Base-by-base conservation (phyloP, 2,329 filamentous ascomycete genomes). In the Monosporascus sp. region DNA sequence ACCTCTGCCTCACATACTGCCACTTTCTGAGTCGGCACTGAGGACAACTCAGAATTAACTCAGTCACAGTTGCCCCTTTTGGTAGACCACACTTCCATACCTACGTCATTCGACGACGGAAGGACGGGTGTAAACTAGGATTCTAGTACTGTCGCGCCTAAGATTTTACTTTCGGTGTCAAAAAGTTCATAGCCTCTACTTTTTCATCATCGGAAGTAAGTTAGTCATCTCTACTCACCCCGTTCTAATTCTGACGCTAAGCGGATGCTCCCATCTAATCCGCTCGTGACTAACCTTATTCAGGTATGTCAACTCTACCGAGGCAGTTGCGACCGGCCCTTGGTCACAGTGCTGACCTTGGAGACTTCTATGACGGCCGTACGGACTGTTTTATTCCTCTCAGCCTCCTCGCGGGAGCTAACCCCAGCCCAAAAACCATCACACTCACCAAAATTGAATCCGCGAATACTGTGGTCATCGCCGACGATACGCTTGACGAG, bases 231-330 rank as follows among this genome's bases (percentile, higher is more conserved):
- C 31, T 34, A 14, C 31, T 14, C 31, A 34, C 31, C 31, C 31
- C 31, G 14, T 42, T 9, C 39, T 24, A 73, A 8, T 41, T 18
- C 38, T 8, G 38, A 18, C 17, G 18, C 3, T 41, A n/a, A 20
- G 17, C 38, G 1, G 17, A 20, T 20, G 6, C 6, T 18, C 18
- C 17, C 17, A n/a, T n/a, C 18, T 14, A 41, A 41, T 11, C 38
- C 38, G 3, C 8, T 20, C 4, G 17, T 18, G 3, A 41, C 17
- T n/a, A 41, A n/a, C 38, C 17, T n/a, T 20, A 5, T n/a, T 11
- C 38, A 42, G 20, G 14, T 15, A 52, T 52, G 50, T n/a, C 50
- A 18, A 37, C 15, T 38, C 38, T 20, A n/a, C 18, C 27, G 2
- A 25, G 25, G 15, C 17, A 48, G 46, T 20, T 39, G 14, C 51